Percentiles rank a stretch among this genome's conserved stretches.
Conservation (phyloP, 805 yeast species). For the Starmerella sirachaensis region DNA sequence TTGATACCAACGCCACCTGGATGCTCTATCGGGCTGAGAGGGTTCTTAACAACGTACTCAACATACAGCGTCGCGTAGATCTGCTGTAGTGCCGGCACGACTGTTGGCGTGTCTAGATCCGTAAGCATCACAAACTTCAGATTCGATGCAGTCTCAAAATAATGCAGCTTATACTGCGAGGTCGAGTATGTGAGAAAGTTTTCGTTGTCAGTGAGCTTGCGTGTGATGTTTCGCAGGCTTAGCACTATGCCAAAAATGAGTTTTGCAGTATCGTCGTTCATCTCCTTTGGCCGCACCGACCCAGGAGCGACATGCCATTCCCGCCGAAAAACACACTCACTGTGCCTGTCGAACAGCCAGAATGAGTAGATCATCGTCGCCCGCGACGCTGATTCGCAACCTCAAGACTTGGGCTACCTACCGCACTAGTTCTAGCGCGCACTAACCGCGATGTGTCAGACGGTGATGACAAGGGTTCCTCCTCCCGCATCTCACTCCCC, state of each 20-base stretch:
- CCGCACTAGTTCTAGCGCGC: too few species aligned
- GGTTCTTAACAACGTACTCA: constrained; percentile 49
- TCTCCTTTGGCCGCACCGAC: neutral
- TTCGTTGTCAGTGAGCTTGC: constrained; percentile 36
- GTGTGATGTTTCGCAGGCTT: constrained; percentile 64
- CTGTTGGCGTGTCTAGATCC: constrained; percentile 46
- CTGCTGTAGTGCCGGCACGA: constrained; percentile 44
- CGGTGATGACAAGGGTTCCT: too few species aligned
- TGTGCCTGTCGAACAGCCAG: constrained; percentile 85
- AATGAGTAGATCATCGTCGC: constrained; percentile 50
- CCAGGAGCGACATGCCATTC: constrained; percentile 44
- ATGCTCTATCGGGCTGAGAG: constrained; percentile 21
- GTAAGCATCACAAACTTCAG: constrained; percentile 63
- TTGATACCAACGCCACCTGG: constrained; percentile 32
- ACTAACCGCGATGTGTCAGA: too few species aligned
- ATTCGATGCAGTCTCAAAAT: constrained; percentile 66
- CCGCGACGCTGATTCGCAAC: neutral
- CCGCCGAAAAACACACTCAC: constrained; percentile 72
- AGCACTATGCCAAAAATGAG: constrained; percentile 75
- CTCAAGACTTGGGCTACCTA: too few species aligned
- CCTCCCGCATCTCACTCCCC: too few species aligned
- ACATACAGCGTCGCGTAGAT: constrained; percentile 51
- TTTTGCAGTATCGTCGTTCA: constrained; percentile 54
- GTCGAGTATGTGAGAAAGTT: constrained; percentile 35
- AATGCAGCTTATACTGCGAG: constrained; percentile 66